Evolutionary conservation across 352 stramenopile genomes (phyloP), one percentile per base, ranked within the genome.

Genomic region (Phytophthora cryptogea): DNA sequence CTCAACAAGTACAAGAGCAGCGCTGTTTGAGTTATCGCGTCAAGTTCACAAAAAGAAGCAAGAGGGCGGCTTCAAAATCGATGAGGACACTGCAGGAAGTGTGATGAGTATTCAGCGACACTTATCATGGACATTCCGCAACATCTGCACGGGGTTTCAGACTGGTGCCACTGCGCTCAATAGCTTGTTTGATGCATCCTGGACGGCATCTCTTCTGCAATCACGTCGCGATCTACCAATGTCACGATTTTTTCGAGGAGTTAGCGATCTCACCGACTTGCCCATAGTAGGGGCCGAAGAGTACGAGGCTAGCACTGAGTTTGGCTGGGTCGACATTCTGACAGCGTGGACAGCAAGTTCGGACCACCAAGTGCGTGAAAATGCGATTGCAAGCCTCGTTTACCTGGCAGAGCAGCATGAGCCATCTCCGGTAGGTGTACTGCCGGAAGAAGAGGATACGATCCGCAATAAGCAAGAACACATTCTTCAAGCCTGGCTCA

Each of bases 291-390:
- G 81, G 8, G 84, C 81, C 30, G 84, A 88, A 43, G 86, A 95
- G 35, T 90, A 89, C 57, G 84, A 95, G 37, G 64, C 77, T 17
- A 85, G 53, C 36, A 90, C 78, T 9, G 75, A 93, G 54, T 81
- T 90, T 41, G 86, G 86, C 0, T 95, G 86, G 86, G 74, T 89
- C 26, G 86, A 95, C 45, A 90, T 95, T 26, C 47, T 93, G 27
- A 92, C 83, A 1, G 51, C 75, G 31, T 95, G 86, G 86, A 84
- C 72, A 10, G 67, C 70, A n/a, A 92, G 75, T 32, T 42, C 70
- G 17, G 60, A 86, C 17, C 68, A 68, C 5, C 63, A 81, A 40
- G 77, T 93, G 14, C 75, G 86, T 4, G 41, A 70, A 20, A 89
- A 90, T 45, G 83, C 78, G 9, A 84, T 93, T 47, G 58, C 85